Percentiles rank a stretch among this genome's conserved stretches.
Evolutionary conservation across 2,329 filamentous ascomycete genomes (phyloP).

Genomic region (Fusarium kyushuense): DNA sequence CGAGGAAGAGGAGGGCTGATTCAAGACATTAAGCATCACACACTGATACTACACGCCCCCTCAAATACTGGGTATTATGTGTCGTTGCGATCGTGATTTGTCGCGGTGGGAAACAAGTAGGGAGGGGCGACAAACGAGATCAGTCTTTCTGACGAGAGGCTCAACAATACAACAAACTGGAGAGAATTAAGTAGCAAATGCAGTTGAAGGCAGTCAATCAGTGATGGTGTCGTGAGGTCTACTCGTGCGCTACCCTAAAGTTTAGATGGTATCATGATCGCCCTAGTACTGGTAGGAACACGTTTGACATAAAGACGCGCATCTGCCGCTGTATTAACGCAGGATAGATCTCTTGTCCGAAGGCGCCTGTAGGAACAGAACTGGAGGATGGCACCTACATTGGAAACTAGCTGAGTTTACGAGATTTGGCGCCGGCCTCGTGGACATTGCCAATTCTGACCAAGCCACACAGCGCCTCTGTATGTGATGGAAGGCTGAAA

Average conservation of each 20-base stretch:
- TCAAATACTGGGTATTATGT: conserved; percentile 22
- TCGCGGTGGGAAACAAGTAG: conserved; percentile 6
- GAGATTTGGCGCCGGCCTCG: conserved; percentile 42
- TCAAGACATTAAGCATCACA: conserved; percentile 45
- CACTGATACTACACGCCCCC: conserved; percentile 41
- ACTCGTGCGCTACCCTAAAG: conserved; percentile 34
- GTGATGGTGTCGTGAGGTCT: conserved; percentile 24
- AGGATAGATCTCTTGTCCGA: conserved; percentile 35
- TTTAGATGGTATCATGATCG: conserved; percentile 40
- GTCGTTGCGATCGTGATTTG: conserved; percentile 29
- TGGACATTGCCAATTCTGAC: conserved; percentile 41
- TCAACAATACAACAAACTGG: background rate
- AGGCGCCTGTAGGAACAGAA: conserved; percentile 44
- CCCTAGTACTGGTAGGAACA: conserved; percentile 18
- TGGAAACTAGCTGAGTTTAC: conserved; percentile 37
- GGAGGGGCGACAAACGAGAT: conserved; percentile 25
- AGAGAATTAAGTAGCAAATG: background rate
- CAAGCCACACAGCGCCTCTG: conserved; percentile 42
- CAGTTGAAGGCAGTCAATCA: conserved; percentile 19
- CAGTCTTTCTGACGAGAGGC: conserved; percentile 9
- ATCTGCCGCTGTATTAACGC: conserved; percentile 44
- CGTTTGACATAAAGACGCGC: conserved; percentile 42
- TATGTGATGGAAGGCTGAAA: conserved; percentile 26
- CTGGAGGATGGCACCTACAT: conserved; percentile 33
- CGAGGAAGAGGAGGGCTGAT: conserved; percentile 42